Evolutionary conservation across 1,284 basidiomycete species (phyloP).

Genomic region (Prillingera fragicola): DNA sequence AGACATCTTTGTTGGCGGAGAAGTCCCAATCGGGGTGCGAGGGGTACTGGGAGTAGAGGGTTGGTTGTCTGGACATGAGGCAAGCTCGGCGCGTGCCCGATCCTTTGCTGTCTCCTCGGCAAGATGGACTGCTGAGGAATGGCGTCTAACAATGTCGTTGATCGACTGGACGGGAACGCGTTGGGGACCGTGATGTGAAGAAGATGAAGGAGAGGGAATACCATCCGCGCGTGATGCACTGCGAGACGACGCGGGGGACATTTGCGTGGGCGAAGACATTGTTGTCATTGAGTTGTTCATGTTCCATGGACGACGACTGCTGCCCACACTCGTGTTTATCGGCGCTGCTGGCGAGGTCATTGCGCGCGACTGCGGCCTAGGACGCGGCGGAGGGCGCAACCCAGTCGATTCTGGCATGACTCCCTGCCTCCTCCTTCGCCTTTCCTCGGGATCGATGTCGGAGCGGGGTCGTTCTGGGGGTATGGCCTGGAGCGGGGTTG

Average conservation of each 20-base stretch:
- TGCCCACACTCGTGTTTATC: too few species aligned
- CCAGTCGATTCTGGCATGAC: constrained; percentile 13
- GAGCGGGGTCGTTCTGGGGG: too few species aligned
- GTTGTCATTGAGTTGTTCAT: neutral
- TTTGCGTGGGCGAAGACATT: too few species aligned
- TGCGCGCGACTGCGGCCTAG: constrained; percentile 3
- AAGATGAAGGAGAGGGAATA: too few species aligned
- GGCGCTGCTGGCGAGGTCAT: too few species aligned
- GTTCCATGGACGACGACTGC: neutral
- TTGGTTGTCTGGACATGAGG: neutral
- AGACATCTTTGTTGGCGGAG: too few species aligned
- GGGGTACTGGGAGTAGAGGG: too few species aligned
- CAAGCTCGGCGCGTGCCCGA: constrained; percentile 19
- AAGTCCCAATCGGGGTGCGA: too few species aligned
- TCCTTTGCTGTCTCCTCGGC: constrained; percentile 24
- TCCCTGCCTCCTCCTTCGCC: constrained; percentile 12
- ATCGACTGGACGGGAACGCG: constrained; percentile 33
- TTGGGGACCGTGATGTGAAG: too few species aligned
- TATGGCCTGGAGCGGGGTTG: too few species aligned
- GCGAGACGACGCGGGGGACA: too few species aligned
- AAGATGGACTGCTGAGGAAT: constrained; percentile 31
- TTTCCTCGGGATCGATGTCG: constrained; percentile 16
- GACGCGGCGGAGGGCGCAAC: constrained; percentile 14
- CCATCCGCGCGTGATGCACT: too few species aligned
- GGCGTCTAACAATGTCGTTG: constrained; percentile 48